Evolutionary conservation across 2,329 filamentous ascomycete species (phyloP).

Genomic region (Fusarium falciforme): DNA sequence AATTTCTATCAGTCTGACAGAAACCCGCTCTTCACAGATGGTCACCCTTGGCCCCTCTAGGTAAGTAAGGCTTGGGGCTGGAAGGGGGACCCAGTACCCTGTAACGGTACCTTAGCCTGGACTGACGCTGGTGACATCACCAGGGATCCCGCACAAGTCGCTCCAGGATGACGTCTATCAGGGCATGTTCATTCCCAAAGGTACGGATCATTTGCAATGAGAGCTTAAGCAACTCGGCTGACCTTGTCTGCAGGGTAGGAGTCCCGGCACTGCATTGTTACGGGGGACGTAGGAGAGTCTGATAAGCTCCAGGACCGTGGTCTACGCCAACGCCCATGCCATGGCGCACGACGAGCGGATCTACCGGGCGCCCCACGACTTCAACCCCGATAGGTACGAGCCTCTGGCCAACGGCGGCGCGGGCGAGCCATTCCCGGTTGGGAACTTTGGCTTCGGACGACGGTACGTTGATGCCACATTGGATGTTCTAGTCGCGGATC

Average conservation of each 20-base stretch:
- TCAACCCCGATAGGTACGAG: constrained; percentile 60
- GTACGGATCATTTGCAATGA: constrained; percentile 39
- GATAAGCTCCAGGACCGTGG: constrained; percentile 46
- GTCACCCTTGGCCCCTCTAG: constrained; percentile 59
- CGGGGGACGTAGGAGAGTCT: constrained; percentile 25
- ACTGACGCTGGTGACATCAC: constrained; percentile 14
- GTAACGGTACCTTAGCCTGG: neutral
- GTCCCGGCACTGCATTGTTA: neutral
- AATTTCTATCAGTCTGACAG: neutral
- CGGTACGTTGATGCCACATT: constrained; percentile 32
- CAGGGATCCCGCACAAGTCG: constrained; percentile 64
- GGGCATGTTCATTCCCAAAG: constrained; percentile 67
- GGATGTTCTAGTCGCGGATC: neutral
- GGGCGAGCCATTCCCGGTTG: constrained; percentile 57
- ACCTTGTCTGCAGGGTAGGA: constrained; percentile 34
- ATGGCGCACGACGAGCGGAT: constrained; percentile 56
- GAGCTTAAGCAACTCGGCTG: neutral
- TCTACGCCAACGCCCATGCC: constrained; percentile 56
- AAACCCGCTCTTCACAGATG: constrained; percentile 40
- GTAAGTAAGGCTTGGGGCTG: constrained; percentile 44
- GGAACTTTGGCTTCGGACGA: constrained; percentile 50
- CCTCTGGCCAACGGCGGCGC: constrained; percentile 40
- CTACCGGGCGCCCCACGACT: constrained; percentile 56
- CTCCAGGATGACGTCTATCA: constrained; percentile 67
- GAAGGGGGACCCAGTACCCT: neutral